Conservation (phyloP, 345 rosid genomes). For the Salix dunnii region DNA sequence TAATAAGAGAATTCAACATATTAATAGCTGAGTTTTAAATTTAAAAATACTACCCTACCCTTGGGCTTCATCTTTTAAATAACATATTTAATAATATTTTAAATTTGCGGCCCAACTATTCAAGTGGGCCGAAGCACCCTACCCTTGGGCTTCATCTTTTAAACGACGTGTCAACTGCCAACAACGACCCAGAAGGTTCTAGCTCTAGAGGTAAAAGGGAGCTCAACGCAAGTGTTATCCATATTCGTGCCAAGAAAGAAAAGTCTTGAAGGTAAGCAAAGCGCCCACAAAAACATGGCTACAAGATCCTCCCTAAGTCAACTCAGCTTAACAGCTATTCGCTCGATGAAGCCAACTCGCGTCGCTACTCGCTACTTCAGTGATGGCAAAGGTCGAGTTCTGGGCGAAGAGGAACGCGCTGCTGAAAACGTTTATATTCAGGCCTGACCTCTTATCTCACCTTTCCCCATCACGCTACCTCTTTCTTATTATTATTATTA, state of each 20-base stretch:
- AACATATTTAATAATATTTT: no score
- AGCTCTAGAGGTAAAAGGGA: not conserved
- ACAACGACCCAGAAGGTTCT: not conserved
- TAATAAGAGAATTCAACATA: no score
- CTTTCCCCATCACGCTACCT: no score
- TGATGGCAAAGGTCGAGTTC: constrained; percentile 63
- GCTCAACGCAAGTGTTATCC: not conserved
- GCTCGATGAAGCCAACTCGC: constrained; percentile 47
- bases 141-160: not conserved
- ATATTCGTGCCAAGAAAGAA: not conserved
- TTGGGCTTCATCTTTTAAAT: not conserved
- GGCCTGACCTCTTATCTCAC: constrained; percentile 27
- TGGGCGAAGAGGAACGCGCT: constrained; percentile 86
- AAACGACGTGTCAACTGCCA: not conserved
- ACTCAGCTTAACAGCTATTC: constrained; percentile 26
- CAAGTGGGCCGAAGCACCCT: not conserved
- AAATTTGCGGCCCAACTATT: not conserved
- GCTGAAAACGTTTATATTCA: constrained; percentile 70
- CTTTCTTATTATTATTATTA: not conserved
- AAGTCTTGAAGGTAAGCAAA: not conserved
- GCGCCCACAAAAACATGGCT: constrained; percentile 27
- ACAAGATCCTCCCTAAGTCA: constrained; percentile 38
- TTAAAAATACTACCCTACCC: not conserved
- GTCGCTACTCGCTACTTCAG: constrained; percentile 57
- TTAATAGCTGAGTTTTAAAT: no score